phyloP scores from a whole-genome alignment of 208 protist genomes.

The Acanthamoeba quina region DNA sequence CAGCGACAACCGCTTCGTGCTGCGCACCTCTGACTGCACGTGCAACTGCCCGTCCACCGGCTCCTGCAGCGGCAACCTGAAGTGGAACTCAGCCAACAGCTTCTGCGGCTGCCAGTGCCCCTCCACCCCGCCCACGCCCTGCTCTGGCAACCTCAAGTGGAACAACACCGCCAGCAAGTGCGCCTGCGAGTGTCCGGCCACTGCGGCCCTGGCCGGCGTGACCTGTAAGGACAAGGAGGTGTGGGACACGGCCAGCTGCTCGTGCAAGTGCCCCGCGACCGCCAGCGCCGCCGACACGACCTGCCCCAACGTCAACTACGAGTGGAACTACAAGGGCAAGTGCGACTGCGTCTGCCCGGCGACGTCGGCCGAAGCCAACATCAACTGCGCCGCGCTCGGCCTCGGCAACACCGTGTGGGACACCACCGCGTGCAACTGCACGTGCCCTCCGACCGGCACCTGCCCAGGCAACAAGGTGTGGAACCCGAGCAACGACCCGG shows the following conservation, averaged over 20 bases:
- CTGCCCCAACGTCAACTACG: conserved; percentile 40
- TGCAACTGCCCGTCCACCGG: background rate
- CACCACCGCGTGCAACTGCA: background rate
- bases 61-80: background rate
- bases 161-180: background rate
- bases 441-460: background rate
- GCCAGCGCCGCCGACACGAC: background rate
- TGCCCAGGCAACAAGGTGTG: background rate
- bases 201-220: background rate
- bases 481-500: background rate
- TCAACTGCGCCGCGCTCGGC: background rate
- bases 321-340: background rate
- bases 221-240: background rate
- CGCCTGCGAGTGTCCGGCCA: background rate
- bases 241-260: conserved; percentile 12
- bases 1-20: background rate
- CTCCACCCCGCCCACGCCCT: background rate
- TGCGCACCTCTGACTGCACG: background rate
- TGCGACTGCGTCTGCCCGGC: conserved; percentile 5
- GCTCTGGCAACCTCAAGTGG: background rate
- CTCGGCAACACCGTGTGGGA: background rate
- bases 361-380: background rate
- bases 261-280: background rate
- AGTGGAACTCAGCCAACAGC: background rate
- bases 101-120: background rate